phyloP scores from a whole-genome alignment of 768 basidiomycete species.

The Pleurotus tuber-regium region DNA sequence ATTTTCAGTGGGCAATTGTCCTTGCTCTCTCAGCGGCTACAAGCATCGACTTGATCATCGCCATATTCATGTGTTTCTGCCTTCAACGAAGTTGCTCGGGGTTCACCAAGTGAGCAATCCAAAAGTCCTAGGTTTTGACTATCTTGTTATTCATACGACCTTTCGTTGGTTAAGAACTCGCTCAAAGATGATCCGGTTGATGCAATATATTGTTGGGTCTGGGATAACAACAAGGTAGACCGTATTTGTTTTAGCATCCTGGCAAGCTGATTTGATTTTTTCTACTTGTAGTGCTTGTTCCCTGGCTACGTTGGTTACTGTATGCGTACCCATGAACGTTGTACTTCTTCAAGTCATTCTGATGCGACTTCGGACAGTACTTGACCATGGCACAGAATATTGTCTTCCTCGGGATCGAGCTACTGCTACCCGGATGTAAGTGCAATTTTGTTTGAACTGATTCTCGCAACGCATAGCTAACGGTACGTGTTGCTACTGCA shows the following conservation, averaged over 20 bases:
- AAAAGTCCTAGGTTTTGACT: not conserved
- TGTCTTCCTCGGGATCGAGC: not conserved
- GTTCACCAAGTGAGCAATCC: not conserved
- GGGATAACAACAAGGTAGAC: not conserved
- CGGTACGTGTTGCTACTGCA: not conserved
- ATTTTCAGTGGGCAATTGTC: not conserved
- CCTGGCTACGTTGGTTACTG: not conserved
- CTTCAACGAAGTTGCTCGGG: not conserved
- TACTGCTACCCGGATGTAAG: not conserved
- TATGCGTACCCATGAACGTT: too few relatives aligned
- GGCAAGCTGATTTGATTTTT: not conserved
- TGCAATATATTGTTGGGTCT: not conserved
- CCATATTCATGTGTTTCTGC: not conserved
- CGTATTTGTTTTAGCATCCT: not conserved
- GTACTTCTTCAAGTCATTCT: too few relatives aligned
- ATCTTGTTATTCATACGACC: not conserved
- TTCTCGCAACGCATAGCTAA: not conserved
- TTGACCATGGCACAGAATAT: not conserved
- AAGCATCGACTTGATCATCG: not conserved
- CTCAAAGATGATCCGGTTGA: not conserved
- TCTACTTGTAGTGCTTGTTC: not conserved
- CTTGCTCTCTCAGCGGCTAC: not conserved
- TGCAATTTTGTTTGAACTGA: not conserved
- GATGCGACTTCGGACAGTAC: too few relatives aligned
- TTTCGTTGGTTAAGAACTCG: not conserved